phyloP scores from a whole-genome alignment of 2,329 filamentous ascomycete species.

The Raffaelea deltoideospora region DNA sequence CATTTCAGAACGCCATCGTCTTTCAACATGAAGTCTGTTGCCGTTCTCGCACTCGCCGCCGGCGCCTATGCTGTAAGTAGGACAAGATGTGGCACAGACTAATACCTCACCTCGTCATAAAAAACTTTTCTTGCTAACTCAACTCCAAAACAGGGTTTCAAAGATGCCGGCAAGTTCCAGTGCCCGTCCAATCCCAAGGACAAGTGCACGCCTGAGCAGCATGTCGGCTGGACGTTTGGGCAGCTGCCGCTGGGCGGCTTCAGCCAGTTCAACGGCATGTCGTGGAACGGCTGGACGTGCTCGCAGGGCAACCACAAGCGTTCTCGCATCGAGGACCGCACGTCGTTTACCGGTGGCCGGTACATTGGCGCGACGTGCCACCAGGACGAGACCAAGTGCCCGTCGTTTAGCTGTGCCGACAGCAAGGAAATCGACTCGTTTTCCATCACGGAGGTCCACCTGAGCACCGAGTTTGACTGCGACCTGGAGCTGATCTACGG shows the following conservation, averaged over 20 bases:
- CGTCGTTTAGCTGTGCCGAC: conserved; percentile 39
- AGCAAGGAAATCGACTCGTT: conserved; percentile 39
- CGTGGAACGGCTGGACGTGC: conserved; percentile 61
- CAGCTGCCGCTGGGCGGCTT: conserved; percentile 48
- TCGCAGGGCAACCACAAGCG: conserved; percentile 42
- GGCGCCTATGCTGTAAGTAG: no score
- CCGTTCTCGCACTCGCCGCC: conserved; percentile 33
- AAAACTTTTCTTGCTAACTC: no score
- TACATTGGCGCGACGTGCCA: conserved; percentile 42
- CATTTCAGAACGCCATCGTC: neutral
- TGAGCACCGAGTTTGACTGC: conserved; percentile 60
- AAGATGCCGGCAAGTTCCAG: conserved; percentile 34
- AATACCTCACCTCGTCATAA: no score
- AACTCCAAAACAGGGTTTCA: no score
- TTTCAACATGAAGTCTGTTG: conserved; percentile 35
- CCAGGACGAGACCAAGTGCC: conserved; percentile 28
- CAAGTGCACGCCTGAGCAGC: conserved; percentile 57
- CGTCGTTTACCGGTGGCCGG: conserved; percentile 35
- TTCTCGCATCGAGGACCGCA: conserved; percentile 36
- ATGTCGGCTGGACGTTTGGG: conserved; percentile 56
- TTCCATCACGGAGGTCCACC: conserved; percentile 60
- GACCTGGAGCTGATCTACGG: conserved; percentile 75
- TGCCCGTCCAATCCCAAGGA: conserved; percentile 63
- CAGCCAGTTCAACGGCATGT: conserved; percentile 53
- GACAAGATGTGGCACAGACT: no score